A percentile compares a stretch with the other conserved stretches of the same genome.
Conservation (phyloP, 1,139 yeast species). For the Suhomyces bolitotheri region DNA sequence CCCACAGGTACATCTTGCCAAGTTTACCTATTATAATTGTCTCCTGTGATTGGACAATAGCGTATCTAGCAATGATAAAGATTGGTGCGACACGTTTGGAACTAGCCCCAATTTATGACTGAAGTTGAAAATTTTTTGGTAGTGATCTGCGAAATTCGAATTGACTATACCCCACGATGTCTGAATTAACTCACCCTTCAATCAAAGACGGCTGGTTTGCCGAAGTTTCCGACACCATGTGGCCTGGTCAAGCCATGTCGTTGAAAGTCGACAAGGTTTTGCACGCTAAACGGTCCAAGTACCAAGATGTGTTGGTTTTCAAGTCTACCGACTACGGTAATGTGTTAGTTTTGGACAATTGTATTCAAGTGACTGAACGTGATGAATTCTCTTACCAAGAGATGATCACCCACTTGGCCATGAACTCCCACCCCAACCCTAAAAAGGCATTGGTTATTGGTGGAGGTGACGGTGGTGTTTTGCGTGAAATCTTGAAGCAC, state of each 20-base stretch:
- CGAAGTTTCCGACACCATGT: constrained; percentile 82
- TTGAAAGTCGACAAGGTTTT: constrained; percentile 78
- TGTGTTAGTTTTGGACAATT: constrained; percentile 86
- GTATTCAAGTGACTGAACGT: constrained; percentile 89
- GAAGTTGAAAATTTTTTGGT: no score
- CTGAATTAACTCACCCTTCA: constrained; percentile 65
- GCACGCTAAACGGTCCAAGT: constrained; percentile 77
- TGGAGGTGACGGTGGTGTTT: constrained; percentile 97
- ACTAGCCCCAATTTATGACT: no score
- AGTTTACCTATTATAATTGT: no score
- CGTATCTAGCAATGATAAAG: no score
- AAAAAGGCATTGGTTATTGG: constrained; percentile 88
- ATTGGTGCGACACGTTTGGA: no score
- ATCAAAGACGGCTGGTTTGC: constrained; percentile 89
- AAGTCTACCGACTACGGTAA: constrained; percentile 87
- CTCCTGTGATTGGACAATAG: no score
- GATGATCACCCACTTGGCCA: constrained; percentile 87
- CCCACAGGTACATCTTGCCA: no score
- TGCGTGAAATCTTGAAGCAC: constrained; percentile 90
- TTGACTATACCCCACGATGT: constrained; percentile 3
- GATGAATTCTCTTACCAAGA: constrained; percentile 96
- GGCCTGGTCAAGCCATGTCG: constrained; percentile 96
- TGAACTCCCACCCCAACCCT: constrained; percentile 89
- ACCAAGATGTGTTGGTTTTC: constrained; percentile 79
- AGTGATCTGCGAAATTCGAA: no score